Evolutionary conservation across 305 asterid species (phyloP).

Genomic region (Fraxinus paxiana): DNA sequence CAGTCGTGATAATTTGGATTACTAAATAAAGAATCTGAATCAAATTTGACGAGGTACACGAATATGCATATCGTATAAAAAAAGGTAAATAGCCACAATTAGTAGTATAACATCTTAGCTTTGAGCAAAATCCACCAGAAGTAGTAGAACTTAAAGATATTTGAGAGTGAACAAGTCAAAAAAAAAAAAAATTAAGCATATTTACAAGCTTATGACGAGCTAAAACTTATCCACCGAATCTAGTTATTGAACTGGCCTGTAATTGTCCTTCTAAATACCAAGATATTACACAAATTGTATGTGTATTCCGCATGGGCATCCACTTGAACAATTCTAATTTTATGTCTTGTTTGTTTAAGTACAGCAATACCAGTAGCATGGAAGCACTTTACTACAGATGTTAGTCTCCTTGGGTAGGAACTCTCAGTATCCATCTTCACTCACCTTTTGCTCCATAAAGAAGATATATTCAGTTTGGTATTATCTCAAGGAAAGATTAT

Average conservation of each 20-base stretch:
- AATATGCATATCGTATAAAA: not conserved
- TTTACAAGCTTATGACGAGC: not conserved
- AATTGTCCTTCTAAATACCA: not conserved
- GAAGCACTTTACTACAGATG: not conserved
- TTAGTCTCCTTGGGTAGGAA: not conserved
- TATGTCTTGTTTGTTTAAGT: not conserved
- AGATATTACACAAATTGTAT: not conserved
- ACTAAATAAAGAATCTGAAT: conserved; percentile 11
- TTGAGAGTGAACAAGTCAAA: not conserved
- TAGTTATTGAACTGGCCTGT: not conserved
- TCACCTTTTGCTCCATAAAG: not conserved
- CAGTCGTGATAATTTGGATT: conserved; percentile 7
- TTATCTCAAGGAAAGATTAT: not conserved
- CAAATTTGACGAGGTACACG: not conserved
- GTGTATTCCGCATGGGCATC: not conserved
- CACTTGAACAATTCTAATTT: not conserved
- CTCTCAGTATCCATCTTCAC: not conserved
- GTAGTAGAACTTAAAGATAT: not conserved
- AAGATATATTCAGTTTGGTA: not conserved
- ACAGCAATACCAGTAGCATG: not conserved
- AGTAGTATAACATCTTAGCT: not conserved
- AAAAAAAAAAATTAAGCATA: not conserved
- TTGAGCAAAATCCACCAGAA: not conserved
- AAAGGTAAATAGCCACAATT: not conserved
- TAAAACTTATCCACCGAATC: not conserved